Evolutionary conservation across 1,284 basidiomycete species (phyloP), one percentile per base, ranked within the genome.

Genomic region (Cutaneotrichosporon sp.): DNA sequence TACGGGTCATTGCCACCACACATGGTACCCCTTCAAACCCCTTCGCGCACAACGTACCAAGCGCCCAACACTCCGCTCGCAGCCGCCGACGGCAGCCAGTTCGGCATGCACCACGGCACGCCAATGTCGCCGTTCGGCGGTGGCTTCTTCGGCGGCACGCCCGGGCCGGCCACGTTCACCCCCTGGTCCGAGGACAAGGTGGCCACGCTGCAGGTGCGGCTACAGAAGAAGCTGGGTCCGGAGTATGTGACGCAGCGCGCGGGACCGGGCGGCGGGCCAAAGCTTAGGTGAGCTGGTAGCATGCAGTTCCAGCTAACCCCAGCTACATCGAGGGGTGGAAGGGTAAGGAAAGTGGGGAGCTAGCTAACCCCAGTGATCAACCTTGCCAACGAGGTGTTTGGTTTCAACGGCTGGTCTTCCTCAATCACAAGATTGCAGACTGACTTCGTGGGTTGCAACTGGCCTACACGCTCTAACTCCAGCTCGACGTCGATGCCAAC

Each of bases 241-340:
- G 95, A 98, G 80, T 97, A 86, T 73, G 86, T 98, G 59, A 91
- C 90, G 2, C 88, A 90, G 66, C 83, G 95, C n/a, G 89, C 90
- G 1, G 95, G 95, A 2, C 92, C 91, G 0, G 89, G 88, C 8
- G 92, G 92, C 31, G 71, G 89, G 0, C 84, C 85, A 8, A 97
- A 95, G 78, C 81, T 99, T 18, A 79, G 74, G 79, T 80, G 59
- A 67, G 76, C 65, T 31, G 2, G 11, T n/a, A 5, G 1, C 11
- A 10, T 18, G 5, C 20, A 1, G 16, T n/a, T n/a, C 4, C 8
- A 14, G 29, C 62, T 66, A 53, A 63, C 27, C 22, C n/a, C 58
- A 95, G 91, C 9, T 99, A 99, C 74, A 89, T 92, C 3, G 95
- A 98, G 77, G 97, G 95, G 0, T 98, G 95, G 94, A 95, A 93